phyloP scores from a whole-genome alignment of 805 yeast species.

The Diddensiella transvaalensis region DNA sequence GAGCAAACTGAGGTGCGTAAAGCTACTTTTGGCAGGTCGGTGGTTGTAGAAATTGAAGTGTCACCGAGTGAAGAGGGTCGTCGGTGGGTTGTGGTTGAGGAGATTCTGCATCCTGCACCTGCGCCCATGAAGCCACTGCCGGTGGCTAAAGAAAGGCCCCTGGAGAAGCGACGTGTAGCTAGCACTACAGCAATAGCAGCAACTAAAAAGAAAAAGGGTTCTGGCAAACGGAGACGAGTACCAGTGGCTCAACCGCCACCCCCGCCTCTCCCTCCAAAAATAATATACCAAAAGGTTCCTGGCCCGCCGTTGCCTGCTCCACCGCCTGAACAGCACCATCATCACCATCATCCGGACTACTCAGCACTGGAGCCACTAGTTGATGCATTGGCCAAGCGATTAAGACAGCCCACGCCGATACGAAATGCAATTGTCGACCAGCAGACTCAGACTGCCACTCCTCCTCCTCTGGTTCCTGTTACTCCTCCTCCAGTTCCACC shows the following conservation, averaged over 20 bases:
- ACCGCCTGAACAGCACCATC: constrained; percentile 3
- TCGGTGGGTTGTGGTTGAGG: constrained; percentile 33
- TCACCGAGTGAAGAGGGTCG: constrained; percentile 52
- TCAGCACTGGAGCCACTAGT: constrained; percentile 13
- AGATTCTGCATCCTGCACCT: constrained; percentile 25
- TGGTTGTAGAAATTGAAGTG: constrained; percentile 76
- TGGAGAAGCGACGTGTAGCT: constrained; percentile 12
- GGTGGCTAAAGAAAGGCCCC: constrained; percentile 9
- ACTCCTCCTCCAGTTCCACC: constrained; percentile 4
- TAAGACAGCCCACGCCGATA: constrained; percentile 6
- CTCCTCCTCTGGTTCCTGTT: background rate
- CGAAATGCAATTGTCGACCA: constrained; percentile 3
- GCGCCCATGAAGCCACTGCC: constrained; percentile 15
- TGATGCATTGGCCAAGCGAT: constrained; percentile 17
- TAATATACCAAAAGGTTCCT: background rate
- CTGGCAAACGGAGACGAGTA: constrained; percentile 5
- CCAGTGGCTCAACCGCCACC: constrained; percentile 6
- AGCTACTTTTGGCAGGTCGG: constrained; percentile 71
- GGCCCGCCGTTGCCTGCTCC: constrained; percentile 7
- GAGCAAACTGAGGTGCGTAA: constrained; percentile 68
- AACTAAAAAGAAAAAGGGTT: constrained; percentile 1
- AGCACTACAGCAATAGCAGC: constrained; percentile 10
- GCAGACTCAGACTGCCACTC: constrained; percentile 7
- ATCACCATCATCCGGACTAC: constrained; percentile 5
- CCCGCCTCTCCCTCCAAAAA: constrained; percentile 9